Evolutionary conservation across 179 eudicot species (phyloP), one percentile per base, ranked within the genome.

Genomic region (Heliamphora pulchella): DNA sequence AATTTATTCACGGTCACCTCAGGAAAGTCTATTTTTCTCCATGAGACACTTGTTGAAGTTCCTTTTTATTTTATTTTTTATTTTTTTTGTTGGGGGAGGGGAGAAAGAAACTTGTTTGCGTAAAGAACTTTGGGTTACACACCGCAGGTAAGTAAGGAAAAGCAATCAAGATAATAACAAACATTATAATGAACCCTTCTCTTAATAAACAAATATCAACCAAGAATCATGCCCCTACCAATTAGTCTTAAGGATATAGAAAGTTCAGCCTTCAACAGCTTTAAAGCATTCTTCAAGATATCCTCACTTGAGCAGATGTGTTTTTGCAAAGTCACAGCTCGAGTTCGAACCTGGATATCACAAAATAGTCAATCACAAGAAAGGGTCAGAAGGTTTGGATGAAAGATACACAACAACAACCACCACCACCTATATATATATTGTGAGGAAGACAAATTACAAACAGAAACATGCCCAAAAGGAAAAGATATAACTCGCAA

Each of bases 221-320:
- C 51, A 71, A 78, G 51, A 62, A 47, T 7, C 7, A 20, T 64
- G 51, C 15, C 62, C 80, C 22, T 86, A 95, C 99, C 99, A 76
- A 96, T 96, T 17, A 96, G 90, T 78, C 99, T 88, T 63, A 93
- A 65, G 54, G 98, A 92, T 79, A 88, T 82, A 44, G 99, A 98
- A 84, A 96, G 90, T 89, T 96, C 99, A 79, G 93, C 98, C 89
- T 92, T 96, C 73, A 96, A 87, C 83, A 96, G 87, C 84, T 92
- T 92, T 78, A 84, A 89, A 48, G 96, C 96, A 86, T 96, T 91
- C 86, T 69, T 89, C 83, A 93, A 81, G 71, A 96, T 93, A 83
- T 96, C 99, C 85, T 91, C 91, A 80, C 84, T 86, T 75, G 97
- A 91, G 81, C 83, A 78, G 70, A 88, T 92, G 84, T 84, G 87